Evolutionary conservation across 176 grass and related monocot species (phyloP).

Genomic region (Stipa capillata): DNA sequence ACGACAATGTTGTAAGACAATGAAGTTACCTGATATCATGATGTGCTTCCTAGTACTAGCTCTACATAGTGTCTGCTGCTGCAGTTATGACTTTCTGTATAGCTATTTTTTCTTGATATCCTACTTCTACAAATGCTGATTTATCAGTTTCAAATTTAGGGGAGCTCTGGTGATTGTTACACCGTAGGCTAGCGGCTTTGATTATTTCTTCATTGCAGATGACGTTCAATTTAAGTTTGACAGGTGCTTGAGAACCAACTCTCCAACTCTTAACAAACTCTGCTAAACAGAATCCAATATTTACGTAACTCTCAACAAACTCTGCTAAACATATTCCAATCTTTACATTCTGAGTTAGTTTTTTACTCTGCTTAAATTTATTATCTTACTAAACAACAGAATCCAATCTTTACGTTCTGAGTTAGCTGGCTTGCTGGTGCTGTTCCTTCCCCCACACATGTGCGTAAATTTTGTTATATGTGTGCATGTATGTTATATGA

Average conservation of each 20-base stretch:
- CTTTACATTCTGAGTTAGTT: too few relatives aligned
- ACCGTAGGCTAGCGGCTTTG: conserved; percentile 82
- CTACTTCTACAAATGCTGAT: not conserved
- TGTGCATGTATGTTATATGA: too few relatives aligned
- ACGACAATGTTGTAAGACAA: not conserved
- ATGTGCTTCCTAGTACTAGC: not conserved
- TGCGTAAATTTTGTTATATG: too few relatives aligned
- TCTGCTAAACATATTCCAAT: too few relatives aligned
- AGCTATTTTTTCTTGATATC: not conserved
- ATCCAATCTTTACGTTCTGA: too few relatives aligned
- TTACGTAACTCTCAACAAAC: too few relatives aligned
- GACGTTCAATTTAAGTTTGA: conserved; percentile 95
- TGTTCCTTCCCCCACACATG: too few relatives aligned
- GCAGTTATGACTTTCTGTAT: not conserved
- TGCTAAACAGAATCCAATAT: too few relatives aligned
- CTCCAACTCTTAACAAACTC: too few relatives aligned
- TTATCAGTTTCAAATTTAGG: conserved; percentile 29
- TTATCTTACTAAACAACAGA: too few relatives aligned
- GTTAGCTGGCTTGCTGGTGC: too few relatives aligned
- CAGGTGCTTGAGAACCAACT: conserved; percentile 81
- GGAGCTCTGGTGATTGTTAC: conserved; percentile 93
- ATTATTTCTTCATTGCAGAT: conserved; percentile 94
- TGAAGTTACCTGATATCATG: not conserved
- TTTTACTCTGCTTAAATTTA: too few relatives aligned
- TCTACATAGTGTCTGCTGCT: not conserved